Conservation (phyloP, 495 filamentous ascomycete genomes). For the Neurospora sp. region DNA sequence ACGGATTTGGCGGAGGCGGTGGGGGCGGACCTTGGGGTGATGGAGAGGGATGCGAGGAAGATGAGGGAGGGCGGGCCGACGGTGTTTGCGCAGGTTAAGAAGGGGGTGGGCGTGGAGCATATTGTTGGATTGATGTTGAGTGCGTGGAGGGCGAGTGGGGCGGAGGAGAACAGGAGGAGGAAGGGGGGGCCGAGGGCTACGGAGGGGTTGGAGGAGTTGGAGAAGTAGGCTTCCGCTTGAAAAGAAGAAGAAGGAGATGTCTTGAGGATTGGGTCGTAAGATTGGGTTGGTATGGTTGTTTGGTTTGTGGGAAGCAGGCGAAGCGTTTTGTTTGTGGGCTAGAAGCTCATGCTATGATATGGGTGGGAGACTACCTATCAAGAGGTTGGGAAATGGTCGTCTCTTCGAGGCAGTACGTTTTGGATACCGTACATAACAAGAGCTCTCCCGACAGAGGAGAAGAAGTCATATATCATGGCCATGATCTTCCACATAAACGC, state of each 20-base stretch:
- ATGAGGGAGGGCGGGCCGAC: conserved; percentile 95
- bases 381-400: too few relatives aligned
- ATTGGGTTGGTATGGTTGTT: background rate
- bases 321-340: background rate
- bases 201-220: conserved; percentile 34
- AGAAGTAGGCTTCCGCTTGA: background rate
- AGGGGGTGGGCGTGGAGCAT: conserved; percentile 70
- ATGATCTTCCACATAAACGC: background rate
- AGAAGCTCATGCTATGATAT: too few relatives aligned
- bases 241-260: background rate
- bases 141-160: conserved; percentile 85
- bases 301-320: background rate
- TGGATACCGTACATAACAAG: background rate
- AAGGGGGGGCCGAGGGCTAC: conserved; percentile 42
- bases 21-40: conserved; percentile 82
- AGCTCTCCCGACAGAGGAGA: background rate
- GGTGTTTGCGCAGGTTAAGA: conserved; percentile 95
- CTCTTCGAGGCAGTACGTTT: background rate
- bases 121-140: conserved; percentile 84
- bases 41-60: conserved; percentile 90
- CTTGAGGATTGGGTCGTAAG: background rate
- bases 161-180: conserved; percentile 47
- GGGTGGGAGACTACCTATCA: too few relatives aligned
- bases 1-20: conserved; percentile 86
- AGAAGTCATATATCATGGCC: background rate